A percentile compares a stretch with the other conserved stretches of the same genome.
These are phyloP conservation scores for Epichloe hybrida DNA, from an alignment of 2,329 filamentous ascomycete genomes.

Conservation along the genomic window DNA sequence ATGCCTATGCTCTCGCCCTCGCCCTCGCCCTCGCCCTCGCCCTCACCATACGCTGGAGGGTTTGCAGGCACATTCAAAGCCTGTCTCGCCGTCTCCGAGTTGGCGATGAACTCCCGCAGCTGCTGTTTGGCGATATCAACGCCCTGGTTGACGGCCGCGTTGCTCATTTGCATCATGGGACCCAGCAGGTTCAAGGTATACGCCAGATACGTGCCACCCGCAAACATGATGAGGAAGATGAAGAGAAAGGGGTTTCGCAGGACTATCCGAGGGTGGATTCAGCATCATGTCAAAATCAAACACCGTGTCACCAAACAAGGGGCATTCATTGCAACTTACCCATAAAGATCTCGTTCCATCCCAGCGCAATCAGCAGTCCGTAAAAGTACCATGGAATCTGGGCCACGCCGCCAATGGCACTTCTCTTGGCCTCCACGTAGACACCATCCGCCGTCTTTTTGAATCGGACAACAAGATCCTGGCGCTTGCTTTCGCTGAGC, in stretches of 20 bases:
- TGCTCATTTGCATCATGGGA: slow-evolving; percentile 89
- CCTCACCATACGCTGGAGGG: slow-evolving; percentile 18
- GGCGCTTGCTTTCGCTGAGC: slow-evolving; percentile 77
- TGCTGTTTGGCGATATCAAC: slow-evolving; percentile 85
- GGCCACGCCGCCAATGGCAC: slow-evolving; percentile 87
- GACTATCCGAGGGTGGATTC: slow-evolving; percentile 38
- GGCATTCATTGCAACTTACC: slow-evolving; percentile 41
- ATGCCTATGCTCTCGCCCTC: slow-evolving; percentile 34
- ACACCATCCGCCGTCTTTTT: slow-evolving; percentile 98
- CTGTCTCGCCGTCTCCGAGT: slow-evolving; percentile 70
- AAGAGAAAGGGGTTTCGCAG: slow-evolving; percentile 90
- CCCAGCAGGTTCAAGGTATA: slow-evolving; percentile 93
- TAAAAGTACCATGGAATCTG: slow-evolving; percentile 96
- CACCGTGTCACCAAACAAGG: too few species aligned
- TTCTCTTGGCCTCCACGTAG: slow-evolving; percentile 94
- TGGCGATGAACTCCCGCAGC: slow-evolving; percentile 78
- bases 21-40: slow-evolving; percentile 23
- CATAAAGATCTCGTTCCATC: slow-evolving; percentile 97
- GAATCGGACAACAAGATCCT: slow-evolving; percentile 86
- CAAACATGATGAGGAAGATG: slow-evolving; percentile 67
- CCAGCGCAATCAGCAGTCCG: slow-evolving; percentile 70
- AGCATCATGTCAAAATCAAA: background rate
- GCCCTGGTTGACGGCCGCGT: slow-evolving; percentile 75
- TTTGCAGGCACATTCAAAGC: slow-evolving; percentile 61
- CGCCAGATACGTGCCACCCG: slow-evolving; percentile 70